Evolutionary conservation across 2,329 filamentous ascomycete species (phyloP).

Genomic region (Epichloe sylvatica): DNA sequence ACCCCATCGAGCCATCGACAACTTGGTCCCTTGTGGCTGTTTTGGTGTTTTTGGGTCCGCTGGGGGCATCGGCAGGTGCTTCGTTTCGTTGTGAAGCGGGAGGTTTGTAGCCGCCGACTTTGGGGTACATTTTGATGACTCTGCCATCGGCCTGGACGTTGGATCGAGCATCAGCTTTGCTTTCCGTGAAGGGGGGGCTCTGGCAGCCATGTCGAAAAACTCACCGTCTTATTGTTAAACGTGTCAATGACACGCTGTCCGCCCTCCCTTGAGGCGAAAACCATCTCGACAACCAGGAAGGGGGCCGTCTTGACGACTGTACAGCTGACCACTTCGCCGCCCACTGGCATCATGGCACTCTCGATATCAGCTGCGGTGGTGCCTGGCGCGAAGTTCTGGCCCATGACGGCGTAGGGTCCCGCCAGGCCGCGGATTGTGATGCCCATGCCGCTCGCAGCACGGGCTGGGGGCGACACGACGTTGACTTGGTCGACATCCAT

Average conservation of each 20-base stretch:
- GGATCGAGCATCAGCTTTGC: not conserved
- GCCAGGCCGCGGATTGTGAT: conserved; percentile 62
- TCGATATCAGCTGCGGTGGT: conserved; percentile 74
- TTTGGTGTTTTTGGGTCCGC: conserved; percentile 15
- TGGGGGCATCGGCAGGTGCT: conserved; percentile 19
- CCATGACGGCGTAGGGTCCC: conserved; percentile 58
- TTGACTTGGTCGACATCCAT: conserved; percentile 28
- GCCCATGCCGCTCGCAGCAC: conserved; percentile 22
- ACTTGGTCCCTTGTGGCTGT: conserved; percentile 23
- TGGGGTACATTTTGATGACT: conserved; percentile 58
- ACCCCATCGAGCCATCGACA: conserved; percentile 41
- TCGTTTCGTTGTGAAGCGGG: conserved; percentile 10
- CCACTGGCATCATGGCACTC: conserved; percentile 64
- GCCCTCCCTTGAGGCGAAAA: conserved; percentile 57
- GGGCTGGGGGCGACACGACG: conserved; percentile 11
- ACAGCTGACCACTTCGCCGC: conserved; percentile 54
- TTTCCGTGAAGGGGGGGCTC: not conserved
- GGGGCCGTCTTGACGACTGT: conserved; percentile 52
- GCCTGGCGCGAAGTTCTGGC: conserved; percentile 69
- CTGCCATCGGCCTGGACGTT: conserved; percentile 53
- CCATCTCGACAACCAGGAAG: conserved; percentile 63
- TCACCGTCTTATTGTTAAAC: conserved; percentile 66
- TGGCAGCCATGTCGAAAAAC: conserved; percentile 14
- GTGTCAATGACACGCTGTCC: conserved; percentile 61
- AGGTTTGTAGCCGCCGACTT: conserved; percentile 32